A percentile compares a stretch with the other conserved stretches of the same genome.
Conservation (phyloP, 2,329 filamentous ascomycete genomes). For the Acrocalymma vagum region DNA sequence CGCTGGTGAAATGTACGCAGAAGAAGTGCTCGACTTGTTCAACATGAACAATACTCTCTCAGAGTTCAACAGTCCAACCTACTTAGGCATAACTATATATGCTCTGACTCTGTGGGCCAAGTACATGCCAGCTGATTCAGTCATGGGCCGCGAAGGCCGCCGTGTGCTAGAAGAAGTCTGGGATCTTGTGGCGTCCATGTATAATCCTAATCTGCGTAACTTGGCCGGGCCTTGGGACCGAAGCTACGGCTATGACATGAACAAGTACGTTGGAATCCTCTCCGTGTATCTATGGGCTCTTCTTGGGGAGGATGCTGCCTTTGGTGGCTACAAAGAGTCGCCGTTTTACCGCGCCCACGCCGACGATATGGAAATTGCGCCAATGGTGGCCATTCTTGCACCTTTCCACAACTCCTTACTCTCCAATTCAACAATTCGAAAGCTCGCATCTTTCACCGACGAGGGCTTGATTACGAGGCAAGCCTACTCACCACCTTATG, state of each 20-base stretch:
- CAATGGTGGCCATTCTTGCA: slow-evolving; percentile 61
- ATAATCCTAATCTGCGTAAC: slow-evolving; percentile 48
- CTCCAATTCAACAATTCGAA: slow-evolving; percentile 40
- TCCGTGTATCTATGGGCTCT: slow-evolving; percentile 2
- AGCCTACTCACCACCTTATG: slow-evolving; percentile 63
- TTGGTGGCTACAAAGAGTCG: slow-evolving; percentile 1
- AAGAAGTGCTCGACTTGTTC: slow-evolving; percentile 28
- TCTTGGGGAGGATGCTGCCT: slow-evolving; percentile 2
- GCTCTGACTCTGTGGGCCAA: slow-evolving; percentile 50
- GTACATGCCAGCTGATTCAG: slow-evolving; percentile 41
- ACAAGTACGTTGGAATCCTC: slow-evolving; percentile 5
- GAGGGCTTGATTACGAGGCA: slow-evolving; percentile 59
- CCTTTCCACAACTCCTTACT: slow-evolving; percentile 55
- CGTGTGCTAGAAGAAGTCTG: slow-evolving; percentile 43
- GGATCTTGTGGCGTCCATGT: slow-evolving; percentile 47
- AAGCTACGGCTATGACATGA: slow-evolving; percentile 51
- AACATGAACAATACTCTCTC: slow-evolving; percentile 41
- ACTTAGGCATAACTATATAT: slow-evolving; percentile 54
- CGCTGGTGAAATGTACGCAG: slow-evolving; percentile 48
- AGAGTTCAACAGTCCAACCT: slow-evolving; percentile 53
- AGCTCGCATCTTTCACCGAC: slow-evolving; percentile 55
- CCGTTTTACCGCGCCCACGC: slow-evolving; percentile 45
- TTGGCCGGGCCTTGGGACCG: slow-evolving; percentile 49
- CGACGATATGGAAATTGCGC: slow-evolving; percentile 63
- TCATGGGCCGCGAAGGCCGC: too few relatives aligned